phyloP scores from a whole-genome alignment of 176 grass and related monocot genomes.

The Rhynchospora pubera region DNA sequence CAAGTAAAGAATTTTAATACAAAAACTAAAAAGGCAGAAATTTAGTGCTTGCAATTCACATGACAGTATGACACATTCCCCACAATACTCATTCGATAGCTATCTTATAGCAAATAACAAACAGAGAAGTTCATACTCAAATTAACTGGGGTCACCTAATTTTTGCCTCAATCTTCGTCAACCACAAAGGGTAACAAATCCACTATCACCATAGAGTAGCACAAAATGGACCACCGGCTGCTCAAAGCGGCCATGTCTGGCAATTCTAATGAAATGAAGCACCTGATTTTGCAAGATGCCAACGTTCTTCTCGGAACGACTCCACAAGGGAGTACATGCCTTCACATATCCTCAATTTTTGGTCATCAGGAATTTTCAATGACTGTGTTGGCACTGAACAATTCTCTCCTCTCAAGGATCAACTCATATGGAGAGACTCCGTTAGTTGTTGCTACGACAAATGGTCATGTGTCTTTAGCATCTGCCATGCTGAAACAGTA shows the following conservation, averaged over 20 bases:
- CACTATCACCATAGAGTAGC: too few species aligned
- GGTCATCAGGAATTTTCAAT: not conserved
- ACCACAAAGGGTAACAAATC: too few species aligned
- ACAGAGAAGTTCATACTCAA: too few species aligned
- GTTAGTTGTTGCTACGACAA: not conserved
- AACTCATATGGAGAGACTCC: not conserved
- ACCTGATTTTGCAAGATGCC: not conserved
- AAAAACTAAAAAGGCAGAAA: too few species aligned
- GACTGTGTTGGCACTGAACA: not conserved
- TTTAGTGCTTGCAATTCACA: too few species aligned
- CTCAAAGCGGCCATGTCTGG: not conserved
- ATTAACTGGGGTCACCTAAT: too few species aligned
- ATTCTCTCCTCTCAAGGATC: not conserved
- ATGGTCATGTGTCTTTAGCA: not conserved
- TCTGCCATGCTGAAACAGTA: not conserved
- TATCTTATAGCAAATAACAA: too few species aligned
- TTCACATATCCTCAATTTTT: slow-evolving; percentile 6
- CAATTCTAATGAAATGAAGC: not conserved
- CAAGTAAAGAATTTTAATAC: too few species aligned
- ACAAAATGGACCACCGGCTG: not conserved
- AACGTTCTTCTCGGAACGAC: slow-evolving; percentile 15
- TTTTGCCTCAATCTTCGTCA: too few species aligned
- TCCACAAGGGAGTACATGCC: slow-evolving; percentile 8
- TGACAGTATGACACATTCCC: too few species aligned
- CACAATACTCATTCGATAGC: too few species aligned